These are phyloP conservation scores for Houttuynia cordata DNA, from an alignment of 164 flowering plant species.

Conservation along the genomic window DNA sequence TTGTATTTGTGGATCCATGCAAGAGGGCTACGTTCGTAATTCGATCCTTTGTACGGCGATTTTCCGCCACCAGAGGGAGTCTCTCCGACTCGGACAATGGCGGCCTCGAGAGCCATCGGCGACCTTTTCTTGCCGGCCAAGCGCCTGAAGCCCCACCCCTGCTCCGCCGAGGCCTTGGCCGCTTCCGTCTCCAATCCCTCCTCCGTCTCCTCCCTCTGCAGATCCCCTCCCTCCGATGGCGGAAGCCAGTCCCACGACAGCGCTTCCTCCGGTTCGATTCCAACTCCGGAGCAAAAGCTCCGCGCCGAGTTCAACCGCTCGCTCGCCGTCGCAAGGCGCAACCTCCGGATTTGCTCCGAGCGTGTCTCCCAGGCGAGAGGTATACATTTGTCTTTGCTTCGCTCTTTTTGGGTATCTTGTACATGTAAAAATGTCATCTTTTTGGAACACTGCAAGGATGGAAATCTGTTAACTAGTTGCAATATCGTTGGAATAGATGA, in stretches of 20 bases:
- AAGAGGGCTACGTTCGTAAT: too few relatives aligned
- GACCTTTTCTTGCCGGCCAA: slow-evolving; percentile 51
- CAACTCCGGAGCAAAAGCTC: slow-evolving; percentile 38
- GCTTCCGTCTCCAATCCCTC: slow-evolving; percentile 13
- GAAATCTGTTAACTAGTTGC: too few relatives aligned
- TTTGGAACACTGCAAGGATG: too few relatives aligned
- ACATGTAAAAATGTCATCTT: too few relatives aligned
- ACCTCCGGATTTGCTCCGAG: slow-evolving; percentile 50
- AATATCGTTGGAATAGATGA: too few relatives aligned
- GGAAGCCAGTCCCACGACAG: background rate
- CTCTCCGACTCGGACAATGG: slow-evolving; percentile 16
- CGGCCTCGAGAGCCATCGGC: slow-evolving; percentile 44
- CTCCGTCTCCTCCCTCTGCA: background rate
- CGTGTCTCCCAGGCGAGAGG: slow-evolving; percentile 40
- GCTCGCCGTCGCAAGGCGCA: slow-evolving; percentile 47
- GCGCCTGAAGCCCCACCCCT: slow-evolving; percentile 26
- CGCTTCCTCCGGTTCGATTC: slow-evolving; percentile 8
- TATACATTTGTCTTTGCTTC: too few relatives aligned
- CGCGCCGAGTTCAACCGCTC: slow-evolving; percentile 50
- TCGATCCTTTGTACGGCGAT: too few relatives aligned
- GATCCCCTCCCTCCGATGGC: background rate
- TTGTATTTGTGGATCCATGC: too few relatives aligned
- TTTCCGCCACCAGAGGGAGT: too few relatives aligned
- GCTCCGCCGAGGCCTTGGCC: slow-evolving; percentile 15
- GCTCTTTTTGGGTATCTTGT: too few relatives aligned